A percentile compares a stretch with the other conserved stretches of the same genome.
Conservation (phyloP, 768 basidiomycete species). For the Inosperma sp. region DNA sequence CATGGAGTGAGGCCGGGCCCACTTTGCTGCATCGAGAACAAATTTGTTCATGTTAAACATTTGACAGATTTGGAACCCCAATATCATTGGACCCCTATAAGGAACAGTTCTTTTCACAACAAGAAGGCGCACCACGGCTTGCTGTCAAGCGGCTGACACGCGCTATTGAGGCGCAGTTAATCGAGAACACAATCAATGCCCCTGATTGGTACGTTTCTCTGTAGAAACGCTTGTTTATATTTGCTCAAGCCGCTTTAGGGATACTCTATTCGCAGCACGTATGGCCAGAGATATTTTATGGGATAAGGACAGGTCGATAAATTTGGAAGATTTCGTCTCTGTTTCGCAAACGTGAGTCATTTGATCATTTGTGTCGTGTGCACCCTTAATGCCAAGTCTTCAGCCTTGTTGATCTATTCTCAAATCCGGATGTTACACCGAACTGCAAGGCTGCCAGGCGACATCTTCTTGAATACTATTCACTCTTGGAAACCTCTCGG, state of each 20-base stretch:
- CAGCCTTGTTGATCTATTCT: constrained; percentile 87
- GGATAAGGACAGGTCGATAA: constrained; percentile 72
- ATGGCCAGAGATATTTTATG: constrained; percentile 95
- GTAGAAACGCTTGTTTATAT: too few species aligned
- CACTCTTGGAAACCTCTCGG: constrained; percentile 73
- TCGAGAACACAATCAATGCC: constrained; percentile 82
- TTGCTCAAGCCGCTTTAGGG: too few species aligned
- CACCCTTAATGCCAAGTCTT: constrained; percentile 12
- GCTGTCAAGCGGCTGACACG: constrained; percentile 87
- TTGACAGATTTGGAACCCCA: constrained; percentile 71
- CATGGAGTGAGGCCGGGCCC: constrained; percentile 53
- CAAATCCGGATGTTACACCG: constrained; percentile 56
- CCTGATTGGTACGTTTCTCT: constrained; percentile 75
- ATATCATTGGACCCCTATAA: constrained; percentile 72
- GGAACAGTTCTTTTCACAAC: constrained; percentile 67
- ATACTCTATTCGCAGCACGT: constrained; percentile 81
- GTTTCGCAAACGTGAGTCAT: constrained; percentile 84
- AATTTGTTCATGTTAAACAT: constrained; percentile 6
- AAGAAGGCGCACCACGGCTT: constrained; percentile 63
- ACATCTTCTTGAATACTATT: constrained; percentile 81
- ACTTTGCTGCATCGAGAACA: constrained; percentile 1
- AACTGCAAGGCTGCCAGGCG: constrained; percentile 60
- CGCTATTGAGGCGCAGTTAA: constrained; percentile 63
- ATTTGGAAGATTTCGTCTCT: constrained; percentile 74
- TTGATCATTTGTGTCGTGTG: constrained; percentile 10